Evolutionary conservation across 768 basidiomycete genomes (phyloP), one percentile per base, ranked within the genome.

Genomic region (Hericium erinaceus): DNA sequence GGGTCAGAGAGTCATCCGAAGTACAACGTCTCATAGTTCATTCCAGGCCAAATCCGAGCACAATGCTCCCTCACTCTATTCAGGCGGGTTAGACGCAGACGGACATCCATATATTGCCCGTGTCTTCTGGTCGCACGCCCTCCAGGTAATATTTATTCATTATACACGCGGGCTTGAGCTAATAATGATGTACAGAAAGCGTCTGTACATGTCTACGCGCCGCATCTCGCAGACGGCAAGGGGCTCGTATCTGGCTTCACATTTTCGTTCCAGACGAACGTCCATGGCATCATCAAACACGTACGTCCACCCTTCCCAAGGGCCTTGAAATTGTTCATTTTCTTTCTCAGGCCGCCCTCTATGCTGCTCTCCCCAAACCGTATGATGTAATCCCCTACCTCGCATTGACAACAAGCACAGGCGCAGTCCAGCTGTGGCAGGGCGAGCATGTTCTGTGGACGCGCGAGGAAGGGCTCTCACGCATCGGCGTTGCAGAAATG

Each of bases 381-480:
- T 63, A 64, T 55, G 71, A 65, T 7, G 72, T 77, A 16, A 60
- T 74, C 9, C 65, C 76, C 1, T 74, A 78, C 16, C 57, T 84
- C 6, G 67, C 84, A 18, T 56, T 92, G 18, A 83, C 84, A 1
- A 89, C 89, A 0, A 80, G 81, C n/a, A 85, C 87, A 2, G 92
- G 91, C 10, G 75, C 89, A 4, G 64, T 94, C 26, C 87, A 93
- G 62, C 70, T 87, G 9, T 91, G 91, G 88, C 73, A 81, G 50
- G 77, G 80, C 22, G 74, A 81, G 28, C 65, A 74, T 39, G 71
- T 82, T 28, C 74, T 78, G 28, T 95, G 92, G 92, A 80, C 79
- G 0, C 77, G 93, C 51, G 93, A 95, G 66, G 94, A 98, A 66
- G 78, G 81, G 1, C 75, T 95, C 10, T 74, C 89, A 0, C 75